These are phyloP conservation scores for Euphorbia peplus DNA, from an alignment of 345 rosid species.

Conservation along the genomic window DNA sequence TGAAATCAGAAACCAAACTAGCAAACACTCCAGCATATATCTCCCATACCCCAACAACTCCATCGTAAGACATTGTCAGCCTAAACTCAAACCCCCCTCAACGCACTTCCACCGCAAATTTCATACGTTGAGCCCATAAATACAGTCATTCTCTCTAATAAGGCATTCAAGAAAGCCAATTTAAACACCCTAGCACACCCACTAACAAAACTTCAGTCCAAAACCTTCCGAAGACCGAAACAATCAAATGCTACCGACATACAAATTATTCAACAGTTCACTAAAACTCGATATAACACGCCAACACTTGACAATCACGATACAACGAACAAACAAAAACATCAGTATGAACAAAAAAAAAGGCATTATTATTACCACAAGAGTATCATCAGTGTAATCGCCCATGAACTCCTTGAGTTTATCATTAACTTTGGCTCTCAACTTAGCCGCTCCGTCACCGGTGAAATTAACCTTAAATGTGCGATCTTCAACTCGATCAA, in stretches of 20 bases:
- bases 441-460: constrained; percentile 67
- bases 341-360: neutral
- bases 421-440: constrained; percentile 62
- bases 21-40: neutral
- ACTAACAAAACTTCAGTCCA: neutral
- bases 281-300: neutral
- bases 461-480: constrained; percentile 66
- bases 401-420: constrained; percentile 97
- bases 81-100: neutral
- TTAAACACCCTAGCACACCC: neutral
- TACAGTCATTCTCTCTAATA: neutral
- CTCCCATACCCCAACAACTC: neutral
- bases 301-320: neutral
- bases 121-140: too few species aligned
- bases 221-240: neutral
- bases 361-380: constrained; percentile 62
- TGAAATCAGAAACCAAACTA: neutral
- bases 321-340: neutral
- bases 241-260: neutral
- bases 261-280: constrained; percentile 10
- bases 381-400: constrained; percentile 93
- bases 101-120: neutral
- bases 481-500: constrained; percentile 59
- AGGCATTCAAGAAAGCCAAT: neutral
- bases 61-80: neutral